phyloP scores from a whole-genome alignment of 208 protist species.

The Vickermania ingenoplastis region DNA sequence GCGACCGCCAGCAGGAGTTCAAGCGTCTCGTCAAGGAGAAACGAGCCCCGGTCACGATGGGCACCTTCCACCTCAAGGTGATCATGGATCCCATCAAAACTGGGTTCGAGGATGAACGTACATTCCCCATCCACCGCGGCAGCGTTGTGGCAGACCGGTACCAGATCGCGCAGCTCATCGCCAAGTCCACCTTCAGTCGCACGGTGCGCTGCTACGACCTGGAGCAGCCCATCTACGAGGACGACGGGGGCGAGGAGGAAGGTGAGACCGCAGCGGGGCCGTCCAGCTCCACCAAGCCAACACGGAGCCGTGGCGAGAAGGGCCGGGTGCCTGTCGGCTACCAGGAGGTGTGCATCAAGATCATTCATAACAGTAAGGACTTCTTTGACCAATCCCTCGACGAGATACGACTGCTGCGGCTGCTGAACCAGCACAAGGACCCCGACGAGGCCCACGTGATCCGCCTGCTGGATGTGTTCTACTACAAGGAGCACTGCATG shows the following conservation, averaged over 20 bases:
- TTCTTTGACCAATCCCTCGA: slow-evolving; percentile 97
- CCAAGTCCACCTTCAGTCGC: slow-evolving; percentile 91
- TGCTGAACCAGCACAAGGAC: slow-evolving; percentile 89
- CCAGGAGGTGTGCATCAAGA: slow-evolving; percentile 92
- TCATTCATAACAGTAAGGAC: slow-evolving; percentile 97
- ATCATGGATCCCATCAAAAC: slow-evolving; percentile 90
- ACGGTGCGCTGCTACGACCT: slow-evolving; percentile 92
- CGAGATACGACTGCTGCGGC: slow-evolving; percentile 93
- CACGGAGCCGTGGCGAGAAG: slow-evolving; percentile 7
- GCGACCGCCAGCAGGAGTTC: slow-evolving; percentile 59
- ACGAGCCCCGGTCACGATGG: slow-evolving; percentile 64
- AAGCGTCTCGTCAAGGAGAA: slow-evolving; percentile 53
- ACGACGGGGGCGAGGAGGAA: slow-evolving; percentile 32
- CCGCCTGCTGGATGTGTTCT: slow-evolving; percentile 92
- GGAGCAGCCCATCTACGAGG: slow-evolving; percentile 69
- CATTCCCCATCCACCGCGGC: slow-evolving; percentile 86
- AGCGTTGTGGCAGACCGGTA: slow-evolving; percentile 90
- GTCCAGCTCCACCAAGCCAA: neutral
- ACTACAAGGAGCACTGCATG: slow-evolving; percentile 96
- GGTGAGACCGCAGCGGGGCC: neutral
- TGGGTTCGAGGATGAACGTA: slow-evolving; percentile 90
- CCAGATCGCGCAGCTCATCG: slow-evolving; percentile 91
- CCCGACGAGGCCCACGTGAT: slow-evolving; percentile 86
- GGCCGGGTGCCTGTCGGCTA: slow-evolving; percentile 42
- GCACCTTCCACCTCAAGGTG: slow-evolving; percentile 83